phyloP scores from a whole-genome alignment of 2,329 filamentous ascomycete genomes.

The Fusarium dlaminii region DNA sequence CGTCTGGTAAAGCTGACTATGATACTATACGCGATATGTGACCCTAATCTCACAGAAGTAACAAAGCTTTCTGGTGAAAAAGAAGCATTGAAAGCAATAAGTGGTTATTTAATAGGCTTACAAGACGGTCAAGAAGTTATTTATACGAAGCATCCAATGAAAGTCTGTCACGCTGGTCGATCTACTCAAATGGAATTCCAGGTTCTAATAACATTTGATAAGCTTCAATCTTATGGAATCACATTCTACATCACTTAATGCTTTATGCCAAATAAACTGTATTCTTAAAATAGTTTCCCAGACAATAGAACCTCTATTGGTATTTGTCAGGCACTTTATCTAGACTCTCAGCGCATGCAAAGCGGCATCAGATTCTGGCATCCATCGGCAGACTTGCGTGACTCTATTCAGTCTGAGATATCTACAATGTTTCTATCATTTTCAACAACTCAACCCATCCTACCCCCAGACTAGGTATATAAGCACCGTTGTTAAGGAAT shows the following conservation, averaged over 20 bases:
- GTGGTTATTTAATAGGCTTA: rapidly evolving
- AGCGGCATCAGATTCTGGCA: not conserved
- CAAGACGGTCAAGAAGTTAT: too few relatives aligned
- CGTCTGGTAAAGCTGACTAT: not conserved
- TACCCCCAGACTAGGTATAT: not conserved
- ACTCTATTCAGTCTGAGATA: not conserved
- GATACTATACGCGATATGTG: too few relatives aligned
- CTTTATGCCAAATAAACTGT: rapidly evolving
- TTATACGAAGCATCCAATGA: rapidly evolving
- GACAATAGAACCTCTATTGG: rapidly evolving
- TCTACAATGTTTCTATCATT: not conserved
- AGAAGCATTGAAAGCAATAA: rapidly evolving
- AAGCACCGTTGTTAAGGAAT: not conserved
- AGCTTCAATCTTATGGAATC: not conserved
- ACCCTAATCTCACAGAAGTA: not conserved
- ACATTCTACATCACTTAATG: rapidly evolving
- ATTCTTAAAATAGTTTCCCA: rapidly evolving
- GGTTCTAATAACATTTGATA: rapidly evolving
- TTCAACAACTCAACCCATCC: not conserved
- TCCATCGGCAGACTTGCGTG: rapidly evolving
- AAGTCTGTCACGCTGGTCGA: too few relatives aligned
- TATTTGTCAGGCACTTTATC: not conserved
- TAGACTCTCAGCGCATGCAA: rapidly evolving
- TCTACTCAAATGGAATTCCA: rapidly evolving
- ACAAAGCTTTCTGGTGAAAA: not conserved